phyloP scores from a whole-genome alignment of 2,329 filamentous ascomycete genomes.

The Uncinocarpus reesii region DNA sequence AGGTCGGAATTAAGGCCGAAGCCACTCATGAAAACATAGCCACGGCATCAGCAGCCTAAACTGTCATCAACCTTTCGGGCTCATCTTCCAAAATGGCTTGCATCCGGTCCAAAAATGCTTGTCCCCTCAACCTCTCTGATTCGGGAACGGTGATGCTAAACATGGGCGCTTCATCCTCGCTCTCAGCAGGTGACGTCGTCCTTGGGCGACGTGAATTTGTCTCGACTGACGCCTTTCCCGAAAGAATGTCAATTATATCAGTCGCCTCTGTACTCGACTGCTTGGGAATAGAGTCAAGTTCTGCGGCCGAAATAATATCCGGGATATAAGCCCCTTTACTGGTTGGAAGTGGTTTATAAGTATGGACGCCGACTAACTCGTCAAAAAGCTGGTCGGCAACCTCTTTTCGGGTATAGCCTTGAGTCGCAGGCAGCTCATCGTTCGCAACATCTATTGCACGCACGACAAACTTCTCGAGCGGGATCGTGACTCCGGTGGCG shows the following conservation, averaged over 20 bases:
- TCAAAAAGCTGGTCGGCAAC: conserved; percentile 79
- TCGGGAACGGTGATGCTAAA: conserved; percentile 72
- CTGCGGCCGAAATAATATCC: conserved; percentile 51
- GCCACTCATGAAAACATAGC: too few relatives aligned
- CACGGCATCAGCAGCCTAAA: too few relatives aligned
- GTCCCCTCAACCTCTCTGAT: conserved; percentile 71
- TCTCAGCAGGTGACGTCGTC: conserved; percentile 30
- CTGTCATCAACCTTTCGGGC: conserved; percentile 66
- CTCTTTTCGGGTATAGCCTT: conserved; percentile 40
- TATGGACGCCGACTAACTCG: conserved; percentile 61
- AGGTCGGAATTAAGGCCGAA: too few relatives aligned
- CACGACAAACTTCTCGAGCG: conserved; percentile 75
- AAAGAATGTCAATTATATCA: conserved; percentile 77
- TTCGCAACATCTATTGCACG: conserved; percentile 82
- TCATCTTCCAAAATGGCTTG: conserved; percentile 74
- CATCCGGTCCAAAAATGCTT: conserved; percentile 72
- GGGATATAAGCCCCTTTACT: conserved; percentile 59
- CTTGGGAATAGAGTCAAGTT: conserved; percentile 11
- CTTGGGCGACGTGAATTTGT: conserved; percentile 22
- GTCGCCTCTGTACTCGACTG: conserved; percentile 41
- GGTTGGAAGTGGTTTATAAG: conserved; percentile 17
- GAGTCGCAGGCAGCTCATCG: conserved; percentile 63
- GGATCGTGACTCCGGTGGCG: conserved; percentile 67
- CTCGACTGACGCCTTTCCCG: conserved; percentile 35
- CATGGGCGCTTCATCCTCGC: conserved; percentile 47